Base-by-base conservation (phyloP, 2,329 filamentous ascomycete species). In the Colletotrichum sidae region DNA sequence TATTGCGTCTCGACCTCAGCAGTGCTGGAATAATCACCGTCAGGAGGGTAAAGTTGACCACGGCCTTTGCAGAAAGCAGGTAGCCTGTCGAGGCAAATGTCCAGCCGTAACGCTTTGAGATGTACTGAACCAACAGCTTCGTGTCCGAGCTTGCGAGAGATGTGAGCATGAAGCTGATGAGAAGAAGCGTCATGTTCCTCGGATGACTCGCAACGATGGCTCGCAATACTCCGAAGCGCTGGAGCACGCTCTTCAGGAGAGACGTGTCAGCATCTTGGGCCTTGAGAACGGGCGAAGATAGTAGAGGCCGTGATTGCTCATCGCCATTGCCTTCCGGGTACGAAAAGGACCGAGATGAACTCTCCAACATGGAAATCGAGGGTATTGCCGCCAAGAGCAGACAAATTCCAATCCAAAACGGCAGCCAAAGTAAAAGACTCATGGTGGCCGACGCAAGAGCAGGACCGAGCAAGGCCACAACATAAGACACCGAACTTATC, bases 111-210 rank as follows among this genome's bases (percentile, higher is more conserved):
- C 82, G 76, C 66, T 78, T 83, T 0, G 83, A 84, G 67, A 84
- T 84, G 68, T 84, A 84, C 62, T 84, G 81, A 2, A 82, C 76
- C 7, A 84, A 74, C 0, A 85, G 76, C 61, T 83, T 84, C 13
- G 82, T 84, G 67, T 85, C 83, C 25, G 82, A 82, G 70, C 81
- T 83, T 6, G 82, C 83, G 13, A 84, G 76, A 11, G 82, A 81
- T 1, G 81, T 81, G 60, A 84, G 77, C 56, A 84, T 76, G 70
- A 84, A 82, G 69, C 79, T 79, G 52, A 76, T 53, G 1, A 84
- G 77, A 2, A 84, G 69, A 2, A 85, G 72, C 2, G 73, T 72
- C 41, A 83, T 76, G 70, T 83, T 84, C 6, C 73, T 74, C 2
- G 79, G 76, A 38, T 79, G 78, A 57, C 73, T 78, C 6, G 71